Conservation (phyloP, 768 basidiomycete genomes). For the Amanita subjunquillea region DNA sequence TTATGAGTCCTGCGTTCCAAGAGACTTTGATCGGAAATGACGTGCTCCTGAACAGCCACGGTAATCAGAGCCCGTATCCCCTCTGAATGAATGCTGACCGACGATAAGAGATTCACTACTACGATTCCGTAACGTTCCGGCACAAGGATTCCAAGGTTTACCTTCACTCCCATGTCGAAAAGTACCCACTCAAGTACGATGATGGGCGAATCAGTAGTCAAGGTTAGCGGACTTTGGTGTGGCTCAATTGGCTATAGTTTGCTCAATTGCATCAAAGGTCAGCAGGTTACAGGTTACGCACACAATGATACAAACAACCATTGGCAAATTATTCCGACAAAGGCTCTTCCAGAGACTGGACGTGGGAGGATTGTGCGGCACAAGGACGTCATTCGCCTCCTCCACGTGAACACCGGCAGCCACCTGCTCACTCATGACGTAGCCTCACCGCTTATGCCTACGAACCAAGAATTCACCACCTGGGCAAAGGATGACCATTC, state of each 20-base stretch:
- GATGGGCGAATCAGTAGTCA: constrained; percentile 94
- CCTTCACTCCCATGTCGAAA: constrained; percentile 87
- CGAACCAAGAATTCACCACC: constrained; percentile 98
- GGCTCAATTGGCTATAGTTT: background rate
- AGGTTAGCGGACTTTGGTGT: constrained; percentile 32
- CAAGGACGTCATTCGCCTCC: constrained; percentile 78
- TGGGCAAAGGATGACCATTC: constrained; percentile 70
- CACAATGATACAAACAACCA: constrained; percentile 92
- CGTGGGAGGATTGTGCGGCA: constrained; percentile 89
- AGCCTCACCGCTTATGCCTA: constrained; percentile 92
- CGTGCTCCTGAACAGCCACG: constrained; percentile 83
- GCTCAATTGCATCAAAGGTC: constrained; percentile 38
- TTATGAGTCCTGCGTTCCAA: constrained; percentile 98
- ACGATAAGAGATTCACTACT: constrained; percentile 83
- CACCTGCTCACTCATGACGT: constrained; percentile 93
- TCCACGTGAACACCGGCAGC: constrained; percentile 79
- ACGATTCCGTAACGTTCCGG: constrained; percentile 75
- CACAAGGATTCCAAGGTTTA: constrained; percentile 93
- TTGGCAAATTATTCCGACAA: constrained; percentile 94
- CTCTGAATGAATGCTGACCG: background rate
- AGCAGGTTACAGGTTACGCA: constrained; percentile 93
- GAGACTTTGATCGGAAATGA: constrained; percentile 91
- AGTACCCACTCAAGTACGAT: constrained; percentile 88
- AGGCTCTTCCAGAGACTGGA: constrained; percentile 87
- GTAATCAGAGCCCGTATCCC: constrained; percentile 26